Conservation (phyloP, 202 grass and related monocot species). For the Zoysia matrella region DNA sequence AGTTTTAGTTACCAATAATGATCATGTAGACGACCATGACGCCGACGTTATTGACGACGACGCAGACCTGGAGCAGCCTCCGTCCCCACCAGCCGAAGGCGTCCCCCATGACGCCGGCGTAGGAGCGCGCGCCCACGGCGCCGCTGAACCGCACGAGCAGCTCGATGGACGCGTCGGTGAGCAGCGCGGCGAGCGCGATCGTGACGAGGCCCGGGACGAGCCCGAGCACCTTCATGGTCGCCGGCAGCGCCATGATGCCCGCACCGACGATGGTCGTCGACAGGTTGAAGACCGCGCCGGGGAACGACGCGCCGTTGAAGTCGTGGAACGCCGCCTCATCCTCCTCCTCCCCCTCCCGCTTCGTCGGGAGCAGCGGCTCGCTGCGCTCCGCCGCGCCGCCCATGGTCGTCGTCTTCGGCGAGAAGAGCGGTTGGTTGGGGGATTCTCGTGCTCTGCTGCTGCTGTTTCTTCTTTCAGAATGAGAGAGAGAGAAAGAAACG, state of each 20-base stretch:
- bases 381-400: constrained; percentile 57
- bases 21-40: constrained; percentile 95
- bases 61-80: constrained; percentile 80
- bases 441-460: background rate
- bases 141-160: constrained; percentile 81
- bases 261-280: too few species aligned
- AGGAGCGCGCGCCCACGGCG: constrained; percentile 65
- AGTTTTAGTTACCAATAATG: too few species aligned
- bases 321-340: constrained; percentile 51
- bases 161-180: constrained; percentile 92
- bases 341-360: constrained; percentile 7
- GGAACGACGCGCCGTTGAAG: constrained; percentile 82
- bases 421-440: background rate
- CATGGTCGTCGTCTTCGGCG: constrained; percentile 40
- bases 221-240: constrained; percentile 94
- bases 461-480: too few species aligned
- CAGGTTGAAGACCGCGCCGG: background rate
- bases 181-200: constrained; percentile 80
- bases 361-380: constrained; percentile 71
- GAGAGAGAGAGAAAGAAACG: too few species aligned
- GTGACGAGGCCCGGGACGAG: constrained; percentile 75
- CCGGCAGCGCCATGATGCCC: constrained; percentile 51
- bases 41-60: constrained; percentile 84
- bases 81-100: constrained; percentile 68
- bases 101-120: constrained; percentile 77